A percentile compares a stretch with the other conserved stretches of the same genome.
Evolutionary conservation across 805 yeast genomes (phyloP).

Genomic region (Candida arabinofermentans): DNA sequence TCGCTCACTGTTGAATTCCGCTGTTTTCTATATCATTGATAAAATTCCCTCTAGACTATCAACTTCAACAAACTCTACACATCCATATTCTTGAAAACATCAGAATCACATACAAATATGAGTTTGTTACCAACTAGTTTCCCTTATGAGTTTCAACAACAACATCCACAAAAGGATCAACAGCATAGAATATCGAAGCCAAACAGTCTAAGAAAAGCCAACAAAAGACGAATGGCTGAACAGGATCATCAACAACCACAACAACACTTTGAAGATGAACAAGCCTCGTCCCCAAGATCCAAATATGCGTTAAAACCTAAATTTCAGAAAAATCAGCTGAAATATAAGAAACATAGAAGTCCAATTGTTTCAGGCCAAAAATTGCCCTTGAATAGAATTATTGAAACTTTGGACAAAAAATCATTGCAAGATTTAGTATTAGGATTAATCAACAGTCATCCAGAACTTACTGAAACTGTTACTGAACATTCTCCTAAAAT

Average conservation of each 20-base stretch:
- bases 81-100: too few relatives aligned
- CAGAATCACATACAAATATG: constrained; percentile 4
- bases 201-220: constrained; percentile 8
- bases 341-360: constrained; percentile 33
- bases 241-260: constrained; percentile 6
- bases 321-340: constrained; percentile 3
- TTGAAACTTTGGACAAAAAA: constrained; percentile 63
- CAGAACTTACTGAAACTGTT: constrained; percentile 54
- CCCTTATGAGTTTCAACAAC: constrained; percentile 10
- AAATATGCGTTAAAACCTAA: constrained; percentile 7
- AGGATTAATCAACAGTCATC: constrained; percentile 53
- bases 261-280: constrained; percentile 10
- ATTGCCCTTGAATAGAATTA: constrained; percentile 57
- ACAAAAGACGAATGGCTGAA: constrained; percentile 16
- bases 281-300: constrained; percentile 1
- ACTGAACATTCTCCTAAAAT: constrained; percentile 54
- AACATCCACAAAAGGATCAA: constrained; percentile 7
- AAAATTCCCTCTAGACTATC: too few relatives aligned
- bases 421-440: constrained; percentile 50
- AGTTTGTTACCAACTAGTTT: constrained; percentile 7
- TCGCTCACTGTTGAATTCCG: too few relatives aligned
- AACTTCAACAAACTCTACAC: too few relatives aligned
- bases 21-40: too few relatives aligned
- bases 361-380: constrained; percentile 48
- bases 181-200: constrained; percentile 16